Conservation (phyloP, 1,139 yeast genomes). For the Pichia sp. region DNA sequence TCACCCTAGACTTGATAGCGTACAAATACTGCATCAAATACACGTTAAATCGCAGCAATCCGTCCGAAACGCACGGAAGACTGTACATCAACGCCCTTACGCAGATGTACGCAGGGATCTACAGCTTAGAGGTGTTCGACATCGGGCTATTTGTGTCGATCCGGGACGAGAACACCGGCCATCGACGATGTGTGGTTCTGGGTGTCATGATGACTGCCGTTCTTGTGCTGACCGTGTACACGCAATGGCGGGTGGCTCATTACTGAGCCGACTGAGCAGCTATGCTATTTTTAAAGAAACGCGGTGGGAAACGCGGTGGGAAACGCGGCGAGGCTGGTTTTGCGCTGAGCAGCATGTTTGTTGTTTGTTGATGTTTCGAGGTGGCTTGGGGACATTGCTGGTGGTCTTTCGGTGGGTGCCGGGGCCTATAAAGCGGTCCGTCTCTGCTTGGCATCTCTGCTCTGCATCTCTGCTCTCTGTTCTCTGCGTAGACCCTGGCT, state of each 20-base stretch:
- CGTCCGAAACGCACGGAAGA: conserved; percentile 62
- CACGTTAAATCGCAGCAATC: conserved; percentile 43
- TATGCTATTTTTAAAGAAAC: neutral
- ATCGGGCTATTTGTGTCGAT: conserved; percentile 76
- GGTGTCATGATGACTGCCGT: conserved; percentile 30
- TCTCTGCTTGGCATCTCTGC: too few relatives aligned
- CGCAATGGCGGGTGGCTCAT: neutral
- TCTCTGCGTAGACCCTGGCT: too few relatives aligned
- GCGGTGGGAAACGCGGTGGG: neutral
- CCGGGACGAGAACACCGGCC: too few relatives aligned
- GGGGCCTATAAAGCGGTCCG: too few relatives aligned
- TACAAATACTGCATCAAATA: conserved; percentile 63
- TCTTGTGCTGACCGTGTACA: neutral
- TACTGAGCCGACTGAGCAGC: neutral
- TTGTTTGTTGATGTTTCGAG: too few relatives aligned
- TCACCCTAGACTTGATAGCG: conserved; percentile 50
- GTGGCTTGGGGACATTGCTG: too few relatives aligned
- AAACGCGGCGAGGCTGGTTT: too few relatives aligned
- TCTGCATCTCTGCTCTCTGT: too few relatives aligned
- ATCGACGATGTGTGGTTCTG: conserved; percentile 33
- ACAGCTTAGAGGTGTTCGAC: conserved; percentile 70
- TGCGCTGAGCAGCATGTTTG: too few relatives aligned
- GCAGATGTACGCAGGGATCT: conserved; percentile 72
- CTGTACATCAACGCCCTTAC: conserved; percentile 67
- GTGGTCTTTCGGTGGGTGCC: too few relatives aligned